These are phyloP conservation scores for Cicer cuneatum DNA, from an alignment of 306 rosid genomes.

Conservation along the genomic window DNA sequence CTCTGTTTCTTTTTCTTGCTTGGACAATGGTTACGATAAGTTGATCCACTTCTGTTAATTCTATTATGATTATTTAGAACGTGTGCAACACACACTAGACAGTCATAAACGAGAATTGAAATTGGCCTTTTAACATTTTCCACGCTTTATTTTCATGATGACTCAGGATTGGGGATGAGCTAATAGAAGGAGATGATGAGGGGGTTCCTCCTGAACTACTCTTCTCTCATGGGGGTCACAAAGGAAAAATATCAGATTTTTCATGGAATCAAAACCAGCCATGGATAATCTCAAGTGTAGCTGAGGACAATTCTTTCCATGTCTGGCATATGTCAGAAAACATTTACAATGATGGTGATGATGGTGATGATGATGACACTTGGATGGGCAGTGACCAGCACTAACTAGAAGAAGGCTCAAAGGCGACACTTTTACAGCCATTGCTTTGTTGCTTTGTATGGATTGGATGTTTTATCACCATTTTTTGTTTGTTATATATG, in stretches of 20 bases:
- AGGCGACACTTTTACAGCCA: neutral
- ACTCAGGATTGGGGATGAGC: constrained; percentile 87
- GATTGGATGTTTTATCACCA: neutral
- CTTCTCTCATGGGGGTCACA: constrained; percentile 91
- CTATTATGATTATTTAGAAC: neutral
- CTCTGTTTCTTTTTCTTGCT: constrained; percentile 2
- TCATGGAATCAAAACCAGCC: constrained; percentile 83
- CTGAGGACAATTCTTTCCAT: constrained; percentile 86
- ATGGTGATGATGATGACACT: constrained; percentile 37
- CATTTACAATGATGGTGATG: constrained; percentile 62
- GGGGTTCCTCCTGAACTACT: constrained; percentile 93
- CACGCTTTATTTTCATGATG: constrained; percentile 9
- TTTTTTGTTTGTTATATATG: constrained; percentile 1
- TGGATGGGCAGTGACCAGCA: constrained; percentile 35
- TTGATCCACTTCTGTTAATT: constrained; percentile 2
- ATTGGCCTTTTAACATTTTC: neutral
- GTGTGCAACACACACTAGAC: neutral
- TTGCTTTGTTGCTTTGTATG: constrained; percentile 31
- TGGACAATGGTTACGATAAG: neutral
- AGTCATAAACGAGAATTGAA: neutral
- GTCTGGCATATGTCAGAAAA: constrained; percentile 88
- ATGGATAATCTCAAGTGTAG: constrained; percentile 90
- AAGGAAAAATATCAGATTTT: constrained; percentile 89
- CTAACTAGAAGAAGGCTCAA: constrained; percentile 9
- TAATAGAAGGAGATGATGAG: constrained; percentile 77